phyloP scores from a whole-genome alignment of 2,329 filamentous ascomycete genomes.

The Venturia asperata region DNA sequence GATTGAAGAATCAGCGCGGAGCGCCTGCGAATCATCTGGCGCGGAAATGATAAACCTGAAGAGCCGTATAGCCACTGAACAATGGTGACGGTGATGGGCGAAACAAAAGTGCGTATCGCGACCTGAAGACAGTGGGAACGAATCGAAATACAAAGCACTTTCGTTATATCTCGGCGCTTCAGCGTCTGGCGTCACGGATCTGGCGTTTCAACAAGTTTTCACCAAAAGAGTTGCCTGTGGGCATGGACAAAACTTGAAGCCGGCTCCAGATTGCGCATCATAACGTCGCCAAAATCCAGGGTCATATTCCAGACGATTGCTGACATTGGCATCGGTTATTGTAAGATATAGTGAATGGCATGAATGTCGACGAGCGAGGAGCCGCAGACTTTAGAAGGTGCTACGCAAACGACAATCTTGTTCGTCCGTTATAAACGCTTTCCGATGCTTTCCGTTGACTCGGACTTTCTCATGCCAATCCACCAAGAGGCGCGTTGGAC shows the following conservation, averaged over 20 bases:
- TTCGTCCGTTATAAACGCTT: background rate
- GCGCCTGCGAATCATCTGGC: background rate
- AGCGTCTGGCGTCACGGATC: background rate
- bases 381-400: background rate
- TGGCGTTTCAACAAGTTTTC: background rate
- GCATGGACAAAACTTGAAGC: background rate
- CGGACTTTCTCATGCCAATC: background rate
- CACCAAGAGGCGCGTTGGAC: background rate
- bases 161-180: background rate
- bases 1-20: background rate
- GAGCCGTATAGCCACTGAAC: background rate
- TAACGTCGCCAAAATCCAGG: background rate
- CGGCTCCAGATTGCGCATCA: no score
- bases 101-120: background rate
- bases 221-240: background rate
- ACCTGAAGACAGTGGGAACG: no score
- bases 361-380: background rate
- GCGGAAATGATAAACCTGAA: background rate
- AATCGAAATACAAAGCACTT: background rate
- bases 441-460: background rate
- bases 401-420: background rate
- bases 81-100: background rate
- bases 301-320: no score
- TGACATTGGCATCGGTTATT: background rate
- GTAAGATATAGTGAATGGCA: background rate